Conservation (phyloP, 192 early-diverging fungal genomes). For the Coemansia sp. region DNA sequence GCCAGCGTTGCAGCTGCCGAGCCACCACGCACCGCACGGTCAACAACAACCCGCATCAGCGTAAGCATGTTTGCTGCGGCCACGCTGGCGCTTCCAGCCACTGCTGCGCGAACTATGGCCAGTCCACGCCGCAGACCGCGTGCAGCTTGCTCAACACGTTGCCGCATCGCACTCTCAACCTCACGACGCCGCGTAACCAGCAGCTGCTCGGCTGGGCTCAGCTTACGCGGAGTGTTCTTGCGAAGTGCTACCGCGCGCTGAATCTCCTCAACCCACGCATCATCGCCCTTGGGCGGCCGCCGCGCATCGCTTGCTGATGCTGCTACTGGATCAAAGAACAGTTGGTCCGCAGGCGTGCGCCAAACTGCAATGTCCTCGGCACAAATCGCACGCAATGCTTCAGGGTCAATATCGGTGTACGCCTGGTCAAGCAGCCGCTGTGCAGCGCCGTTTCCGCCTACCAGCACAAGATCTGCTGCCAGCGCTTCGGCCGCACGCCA, state of each 20-base stretch:
- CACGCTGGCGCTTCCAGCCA: constrained; percentile 59
- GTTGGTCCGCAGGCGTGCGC: constrained; percentile 32
- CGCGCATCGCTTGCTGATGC: constrained; percentile 6
- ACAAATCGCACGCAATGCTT: constrained; percentile 14
- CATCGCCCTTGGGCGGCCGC: constrained; percentile 19
- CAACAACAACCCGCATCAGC: constrained; percentile 61
- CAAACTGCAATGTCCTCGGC: constrained; percentile 41
- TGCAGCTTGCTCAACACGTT: constrained; percentile 58
- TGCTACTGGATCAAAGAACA: constrained; percentile 33
- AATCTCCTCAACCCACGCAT: constrained; percentile 45
- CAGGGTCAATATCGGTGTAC: constrained; percentile 24
- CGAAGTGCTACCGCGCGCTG: constrained; percentile 30
- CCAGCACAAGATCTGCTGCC: constrained; percentile 32
- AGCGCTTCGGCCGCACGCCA: constrained; percentile 19
- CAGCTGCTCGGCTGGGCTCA: constrained; percentile 65
- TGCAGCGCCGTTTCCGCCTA: constrained; percentile 33
- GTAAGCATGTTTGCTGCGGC: constrained; percentile 60
- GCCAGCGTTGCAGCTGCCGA: constrained; percentile 38
- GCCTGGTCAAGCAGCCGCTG: constrained; percentile 37
- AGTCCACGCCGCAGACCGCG: constrained; percentile 62
- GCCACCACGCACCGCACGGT: constrained; percentile 26
- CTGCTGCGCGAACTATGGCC: constrained; percentile 63
- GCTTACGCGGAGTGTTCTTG: constrained; percentile 26
- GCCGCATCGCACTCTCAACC: constrained; percentile 73
- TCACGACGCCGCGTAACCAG: constrained; percentile 68